Evolutionary conservation across 1,284 basidiomycete species (phyloP).

Genomic region (Pseudozyma flocculosa): DNA sequence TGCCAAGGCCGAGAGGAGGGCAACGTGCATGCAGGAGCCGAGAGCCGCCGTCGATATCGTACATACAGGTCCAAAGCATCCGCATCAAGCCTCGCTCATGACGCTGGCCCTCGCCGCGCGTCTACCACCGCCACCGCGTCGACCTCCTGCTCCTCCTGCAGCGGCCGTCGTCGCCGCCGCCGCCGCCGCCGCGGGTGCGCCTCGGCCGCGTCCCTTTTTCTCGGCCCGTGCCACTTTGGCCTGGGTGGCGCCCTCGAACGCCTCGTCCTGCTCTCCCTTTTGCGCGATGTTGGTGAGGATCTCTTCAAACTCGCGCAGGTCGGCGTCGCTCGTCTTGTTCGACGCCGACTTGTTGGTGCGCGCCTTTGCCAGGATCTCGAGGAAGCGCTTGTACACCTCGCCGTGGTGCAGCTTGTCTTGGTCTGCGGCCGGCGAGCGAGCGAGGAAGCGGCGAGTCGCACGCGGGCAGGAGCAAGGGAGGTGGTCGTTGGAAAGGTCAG

Average conservation of each 20-base stretch:
- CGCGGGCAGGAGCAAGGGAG: too few relatives aligned
- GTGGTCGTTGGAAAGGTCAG: too few relatives aligned
- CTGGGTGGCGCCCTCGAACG: constrained; percentile 67
- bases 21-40: too few relatives aligned
- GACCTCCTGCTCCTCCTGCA: constrained; percentile 14
- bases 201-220: not conserved
- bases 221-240: constrained; percentile 31
- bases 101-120: too few relatives aligned
- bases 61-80: too few relatives aligned
- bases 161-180: not conserved
- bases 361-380: constrained; percentile 77
- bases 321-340: constrained; percentile 8
- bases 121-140: too few relatives aligned
- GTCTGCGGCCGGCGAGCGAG: too few relatives aligned
- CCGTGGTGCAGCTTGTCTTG: constrained; percentile 93
- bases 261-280: constrained; percentile 88
- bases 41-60: too few relatives aligned
- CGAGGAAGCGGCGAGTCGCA: too few relatives aligned
- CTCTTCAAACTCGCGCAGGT: constrained; percentile 61
- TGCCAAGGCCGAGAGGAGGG: too few relatives aligned
- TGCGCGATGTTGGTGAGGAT: constrained; percentile 78
- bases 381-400: constrained; percentile 78
- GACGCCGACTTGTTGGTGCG: constrained; percentile 19
- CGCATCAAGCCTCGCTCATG: too few relatives aligned
- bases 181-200: too few relatives aligned